Percentiles rank a stretch among this genome's conserved stretches.
These are phyloP conservation scores for Tranzscheliella williamsii DNA, from an alignment of 1,284 basidiomycete genomes.

Conservation along the genomic window DNA sequence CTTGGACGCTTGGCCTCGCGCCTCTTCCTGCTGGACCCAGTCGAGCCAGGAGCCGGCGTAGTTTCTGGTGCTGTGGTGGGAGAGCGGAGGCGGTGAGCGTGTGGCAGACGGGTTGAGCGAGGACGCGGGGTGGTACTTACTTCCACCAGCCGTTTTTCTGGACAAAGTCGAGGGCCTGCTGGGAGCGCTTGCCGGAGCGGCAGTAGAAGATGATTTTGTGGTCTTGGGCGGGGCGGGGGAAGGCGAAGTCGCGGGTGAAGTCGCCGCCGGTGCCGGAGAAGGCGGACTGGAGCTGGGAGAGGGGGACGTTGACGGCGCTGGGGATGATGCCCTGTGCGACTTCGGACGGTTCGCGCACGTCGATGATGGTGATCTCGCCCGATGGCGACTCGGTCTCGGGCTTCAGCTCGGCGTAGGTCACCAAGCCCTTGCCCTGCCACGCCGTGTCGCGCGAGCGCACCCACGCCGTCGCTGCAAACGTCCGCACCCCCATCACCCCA, in stretches of 20 bases:
- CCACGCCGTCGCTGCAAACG: slow-evolving; percentile 2
- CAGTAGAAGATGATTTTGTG: slow-evolving; percentile 94
- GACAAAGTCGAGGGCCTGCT: slow-evolving; percentile 81
- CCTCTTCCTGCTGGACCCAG: slow-evolving; percentile 72
- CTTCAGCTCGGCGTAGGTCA: slow-evolving; percentile 83
- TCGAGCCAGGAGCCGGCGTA: slow-evolving; percentile 92
- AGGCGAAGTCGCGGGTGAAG: slow-evolving; percentile 69
- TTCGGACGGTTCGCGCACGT: slow-evolving; percentile 93
- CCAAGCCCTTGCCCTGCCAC: slow-evolving; percentile 51
- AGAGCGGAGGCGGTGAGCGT: too few relatives aligned
- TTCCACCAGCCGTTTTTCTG: slow-evolving; percentile 80
- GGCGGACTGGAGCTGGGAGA: slow-evolving; percentile 75
- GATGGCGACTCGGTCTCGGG: slow-evolving; percentile 77
- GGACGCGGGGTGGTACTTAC: slow-evolving; percentile 64
- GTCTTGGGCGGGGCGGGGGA: slow-evolving; percentile 74
- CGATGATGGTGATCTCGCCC: slow-evolving; percentile 64
- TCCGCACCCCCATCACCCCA: too few relatives aligned
- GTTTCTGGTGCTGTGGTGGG: slow-evolving; percentile 70
- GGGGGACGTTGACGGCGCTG: slow-evolving; percentile 88
- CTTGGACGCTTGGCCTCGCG: slow-evolving; percentile 20
- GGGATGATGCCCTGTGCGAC: slow-evolving; percentile 93
- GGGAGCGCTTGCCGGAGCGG: slow-evolving; percentile 82
- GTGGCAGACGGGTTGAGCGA: background rate
- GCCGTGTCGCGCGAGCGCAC: slow-evolving; percentile 20
- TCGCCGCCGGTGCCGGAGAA: slow-evolving; percentile 65